phyloP scores from a whole-genome alignment of 805 yeast genomes.

The Candida verbasci region DNA sequence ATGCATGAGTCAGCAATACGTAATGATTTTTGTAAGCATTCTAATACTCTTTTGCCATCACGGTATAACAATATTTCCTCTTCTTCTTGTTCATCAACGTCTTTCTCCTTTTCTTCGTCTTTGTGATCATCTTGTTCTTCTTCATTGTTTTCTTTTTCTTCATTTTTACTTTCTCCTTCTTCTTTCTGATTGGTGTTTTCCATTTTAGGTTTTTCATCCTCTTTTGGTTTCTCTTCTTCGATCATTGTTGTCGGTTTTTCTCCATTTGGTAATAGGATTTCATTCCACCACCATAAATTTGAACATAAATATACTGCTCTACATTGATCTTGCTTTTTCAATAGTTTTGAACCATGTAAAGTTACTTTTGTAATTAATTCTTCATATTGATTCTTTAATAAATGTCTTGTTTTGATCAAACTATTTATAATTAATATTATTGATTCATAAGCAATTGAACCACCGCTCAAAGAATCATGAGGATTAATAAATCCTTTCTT shows the following conservation, averaged over 20 bases:
- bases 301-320: conserved; percentile 83
- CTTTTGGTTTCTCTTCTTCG: conserved; percentile 20
- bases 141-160: conserved; percentile 14
- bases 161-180: conserved; percentile 5
- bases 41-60: conserved; percentile 73
- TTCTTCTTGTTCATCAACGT: conserved; percentile 20
- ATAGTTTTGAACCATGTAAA: conserved; percentile 78
- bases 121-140: conserved; percentile 8
- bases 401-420: conserved; percentile 37
- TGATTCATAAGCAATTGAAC: conserved; percentile 48
- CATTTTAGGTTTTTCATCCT: conserved; percentile 35
- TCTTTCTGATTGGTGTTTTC: conserved; percentile 10
- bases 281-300: conserved; percentile 92
- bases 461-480: conserved; percentile 40
- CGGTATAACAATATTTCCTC: conserved; percentile 19
- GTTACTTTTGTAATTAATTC: conserved; percentile 80
- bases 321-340: conserved; percentile 93
- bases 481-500: conserved; percentile 18
- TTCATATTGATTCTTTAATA: conserved; percentile 69
- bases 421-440: conserved; percentile 44
- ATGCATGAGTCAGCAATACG: conserved; percentile 93
- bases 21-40: conserved; percentile 82
- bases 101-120: conserved; percentile 24
- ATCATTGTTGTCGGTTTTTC: conserved; percentile 24
- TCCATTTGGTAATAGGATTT: conserved; percentile 30